Conservation (phyloP, 2,329 filamentous ascomycete species). For the Alternaria gansuensis region DNA sequence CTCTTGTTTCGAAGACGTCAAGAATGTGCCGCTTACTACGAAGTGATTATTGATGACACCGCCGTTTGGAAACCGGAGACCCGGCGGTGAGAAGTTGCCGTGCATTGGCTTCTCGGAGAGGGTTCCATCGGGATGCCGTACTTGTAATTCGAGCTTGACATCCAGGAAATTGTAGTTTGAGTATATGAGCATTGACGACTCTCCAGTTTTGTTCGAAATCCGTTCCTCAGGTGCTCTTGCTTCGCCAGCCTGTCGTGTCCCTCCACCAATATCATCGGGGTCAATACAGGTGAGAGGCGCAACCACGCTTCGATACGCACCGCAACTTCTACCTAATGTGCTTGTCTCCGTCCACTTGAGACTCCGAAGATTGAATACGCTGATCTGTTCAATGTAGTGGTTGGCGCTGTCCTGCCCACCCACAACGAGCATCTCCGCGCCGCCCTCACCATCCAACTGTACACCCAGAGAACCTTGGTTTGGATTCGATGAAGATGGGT, state of each 20-base stretch:
- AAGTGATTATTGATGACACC: slow-evolving; percentile 96
- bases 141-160: slow-evolving; percentile 92
- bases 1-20: slow-evolving; percentile 97
- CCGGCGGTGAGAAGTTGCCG: slow-evolving; percentile 85
- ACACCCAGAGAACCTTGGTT: slow-evolving; percentile 90
- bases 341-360: slow-evolving; percentile 95
- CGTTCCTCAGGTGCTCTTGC: slow-evolving; percentile 47
- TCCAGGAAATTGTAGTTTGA: slow-evolving; percentile 99
- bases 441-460: slow-evolving; percentile 87
- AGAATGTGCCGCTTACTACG: slow-evolving; percentile 94
- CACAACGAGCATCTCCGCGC: slow-evolving; percentile 96
- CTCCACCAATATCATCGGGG: slow-evolving; percentile 71
- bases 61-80: slow-evolving; percentile 93
- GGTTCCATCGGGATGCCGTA: slow-evolving; percentile 83
- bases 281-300: slow-evolving; percentile 77
- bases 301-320: slow-evolving; percentile 94
- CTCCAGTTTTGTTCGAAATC: slow-evolving; percentile 49
- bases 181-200: slow-evolving; percentile 87
- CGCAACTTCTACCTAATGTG: slow-evolving; percentile 87
- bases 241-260: slow-evolving; percentile 55
- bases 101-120: slow-evolving; percentile 90
- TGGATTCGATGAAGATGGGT: slow-evolving; percentile 80
- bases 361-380: slow-evolving; percentile 94
- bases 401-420: slow-evolving; percentile 97
- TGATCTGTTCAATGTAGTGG: slow-evolving; percentile 98